Percentiles rank a stretch among this genome's conserved stretches.
Evolutionary conservation across 176 grass and related monocot genomes (phyloP).

Genomic region (Cymbopogon citratus): DNA sequence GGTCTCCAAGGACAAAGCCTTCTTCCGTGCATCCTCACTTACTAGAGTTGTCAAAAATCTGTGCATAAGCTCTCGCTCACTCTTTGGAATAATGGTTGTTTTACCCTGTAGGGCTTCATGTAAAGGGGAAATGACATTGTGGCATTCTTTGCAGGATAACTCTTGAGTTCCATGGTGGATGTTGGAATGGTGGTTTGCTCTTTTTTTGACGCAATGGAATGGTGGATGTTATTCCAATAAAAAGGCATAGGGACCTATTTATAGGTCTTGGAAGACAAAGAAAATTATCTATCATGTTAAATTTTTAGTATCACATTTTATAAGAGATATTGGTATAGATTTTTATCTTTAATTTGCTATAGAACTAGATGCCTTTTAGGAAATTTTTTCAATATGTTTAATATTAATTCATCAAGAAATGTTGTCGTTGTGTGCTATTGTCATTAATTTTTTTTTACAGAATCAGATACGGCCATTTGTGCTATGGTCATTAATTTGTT

Average conservation of each 20-base stretch:
- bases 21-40: not conserved
- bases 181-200: too few relatives aligned
- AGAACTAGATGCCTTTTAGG: not conserved
- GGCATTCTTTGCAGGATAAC: not conserved
- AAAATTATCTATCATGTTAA: not conserved
- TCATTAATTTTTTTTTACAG: not conserved
- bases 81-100: not conserved
- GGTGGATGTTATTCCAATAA: not conserved
- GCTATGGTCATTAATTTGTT: not conserved
- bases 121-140: not conserved
- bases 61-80: not conserved
- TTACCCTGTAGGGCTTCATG: not conserved
- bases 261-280: not conserved
- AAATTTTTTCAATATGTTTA: not conserved
- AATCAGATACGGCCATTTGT: too few relatives aligned
- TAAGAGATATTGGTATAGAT: not conserved
- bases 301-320: not conserved
- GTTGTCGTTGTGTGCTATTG: rapidly evolving
- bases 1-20: not conserved
- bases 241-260: not conserved
- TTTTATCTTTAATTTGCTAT: not conserved
- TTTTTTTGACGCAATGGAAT: too few relatives aligned
- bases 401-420: not conserved
- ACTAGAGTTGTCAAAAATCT: not conserved
- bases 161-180: not conserved